A percentile compares a stretch with the other conserved stretches of the same genome.
Evolutionary conservation across 768 basidiomycete genomes (phyloP).

Genomic region (Clitopilus passeckerianus): DNA sequence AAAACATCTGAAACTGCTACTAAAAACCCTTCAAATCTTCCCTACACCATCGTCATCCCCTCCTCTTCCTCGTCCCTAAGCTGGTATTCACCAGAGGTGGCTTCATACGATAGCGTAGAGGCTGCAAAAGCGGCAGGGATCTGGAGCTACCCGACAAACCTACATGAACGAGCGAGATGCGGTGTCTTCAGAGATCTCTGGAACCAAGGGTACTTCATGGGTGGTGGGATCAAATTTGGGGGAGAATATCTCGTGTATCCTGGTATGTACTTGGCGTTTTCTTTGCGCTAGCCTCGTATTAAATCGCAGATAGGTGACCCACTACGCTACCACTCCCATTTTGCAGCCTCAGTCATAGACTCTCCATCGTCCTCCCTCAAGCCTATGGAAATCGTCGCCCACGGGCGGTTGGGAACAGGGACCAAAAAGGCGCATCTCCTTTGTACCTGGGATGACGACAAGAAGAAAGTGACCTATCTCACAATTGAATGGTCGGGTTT

Average conservation of each 20-base stretch:
- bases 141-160: conserved; percentile 70
- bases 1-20: conserved; percentile 4
- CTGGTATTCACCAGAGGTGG: conserved; percentile 57
- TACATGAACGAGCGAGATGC: conserved; percentile 69
- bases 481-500: conserved; percentile 92
- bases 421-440: conserved; percentile 95
- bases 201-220: conserved; percentile 84
- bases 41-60: conserved; percentile 62
- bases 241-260: conserved; percentile 97
- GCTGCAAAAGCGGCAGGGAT: conserved; percentile 63
- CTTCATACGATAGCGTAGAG: conserved; percentile 49
- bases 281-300: neutral
- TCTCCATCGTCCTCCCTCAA: conserved; percentile 53
- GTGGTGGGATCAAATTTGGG: conserved; percentile 89
- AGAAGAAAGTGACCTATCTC: conserved; percentile 61
- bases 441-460: conserved; percentile 81
- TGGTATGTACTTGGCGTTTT: conserved; percentile 40
- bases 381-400: conserved; percentile 94
- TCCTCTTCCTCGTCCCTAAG: conserved; percentile 54
- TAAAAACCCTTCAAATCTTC: conserved; percentile 5
- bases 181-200: conserved; percentile 77
- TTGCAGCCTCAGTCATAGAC: conserved; percentile 77
- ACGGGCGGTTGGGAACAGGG: conserved; percentile 91
- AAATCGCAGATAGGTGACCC: conserved; percentile 66
- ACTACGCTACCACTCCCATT: conserved; percentile 95